A percentile compares a stretch with the other conserved stretches of the same genome.
phyloP scores from a whole-genome alignment of 2,329 filamentous ascomycete genomes.

The Aplosporella prunicola region DNA sequence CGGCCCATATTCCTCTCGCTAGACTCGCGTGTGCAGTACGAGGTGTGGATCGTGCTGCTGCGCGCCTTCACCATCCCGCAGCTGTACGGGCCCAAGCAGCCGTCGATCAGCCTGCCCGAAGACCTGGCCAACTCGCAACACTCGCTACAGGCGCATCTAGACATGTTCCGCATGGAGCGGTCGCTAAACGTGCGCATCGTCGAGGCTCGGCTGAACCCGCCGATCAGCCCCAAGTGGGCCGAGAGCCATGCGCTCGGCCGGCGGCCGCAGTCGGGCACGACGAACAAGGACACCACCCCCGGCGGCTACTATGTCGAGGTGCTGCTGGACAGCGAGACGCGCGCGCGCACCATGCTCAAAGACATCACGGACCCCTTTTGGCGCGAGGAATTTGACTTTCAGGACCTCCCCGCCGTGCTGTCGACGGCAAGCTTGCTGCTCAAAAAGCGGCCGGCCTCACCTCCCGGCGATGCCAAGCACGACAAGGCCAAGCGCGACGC shows the following conservation, averaged over 20 bases:
- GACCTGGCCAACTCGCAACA: conserved; percentile 27
- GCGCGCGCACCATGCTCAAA: conserved; percentile 66
- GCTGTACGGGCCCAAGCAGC: conserved; percentile 62
- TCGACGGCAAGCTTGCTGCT: conserved; percentile 62
- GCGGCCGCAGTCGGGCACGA: conserved; percentile 23
- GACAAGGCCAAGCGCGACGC: conserved; percentile 29
- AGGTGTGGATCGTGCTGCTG: conserved; percentile 92
- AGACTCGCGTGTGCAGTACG: conserved; percentile 81
- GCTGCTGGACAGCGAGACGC: conserved; percentile 67
- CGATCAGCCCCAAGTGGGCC: conserved; percentile 27
- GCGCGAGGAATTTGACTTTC: conserved; percentile 72
- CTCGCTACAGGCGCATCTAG: conserved; percentile 33
- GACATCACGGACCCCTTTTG: conserved; percentile 70
- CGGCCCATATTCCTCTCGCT: conserved; percentile 84
- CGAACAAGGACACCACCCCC: conserved; percentile 16
- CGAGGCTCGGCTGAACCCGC: conserved; percentile 47
- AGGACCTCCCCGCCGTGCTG: conserved; percentile 59
- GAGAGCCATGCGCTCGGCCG: conserved; percentile 7
- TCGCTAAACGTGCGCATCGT: conserved; percentile 50
- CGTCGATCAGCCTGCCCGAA: conserved; percentile 34
- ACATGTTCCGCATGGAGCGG: conserved; percentile 60
- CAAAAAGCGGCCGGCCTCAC: conserved; percentile 46
- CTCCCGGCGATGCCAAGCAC: conserved; percentile 18
- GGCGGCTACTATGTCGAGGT: conserved; percentile 74
- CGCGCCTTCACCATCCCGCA: conserved; percentile 88